A percentile compares a stretch with the other conserved stretches of the same genome.
Evolutionary conservation across 2,329 filamentous ascomycete species (phyloP).

Genomic region (Ceratocystiopsis sp.): DNA sequence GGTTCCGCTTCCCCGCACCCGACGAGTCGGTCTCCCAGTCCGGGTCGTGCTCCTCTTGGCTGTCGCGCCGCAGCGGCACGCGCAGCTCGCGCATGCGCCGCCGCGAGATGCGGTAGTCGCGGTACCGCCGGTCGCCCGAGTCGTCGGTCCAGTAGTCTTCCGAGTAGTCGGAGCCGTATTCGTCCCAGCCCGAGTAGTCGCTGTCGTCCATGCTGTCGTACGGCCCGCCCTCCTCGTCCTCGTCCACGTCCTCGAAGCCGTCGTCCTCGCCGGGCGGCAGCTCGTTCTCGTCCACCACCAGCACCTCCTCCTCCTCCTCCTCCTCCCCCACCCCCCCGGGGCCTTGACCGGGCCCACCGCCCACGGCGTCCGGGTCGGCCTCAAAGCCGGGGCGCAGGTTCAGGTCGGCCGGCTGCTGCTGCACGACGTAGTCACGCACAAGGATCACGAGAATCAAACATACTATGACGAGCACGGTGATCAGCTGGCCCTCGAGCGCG

Average conservation of each 20-base stretch:
- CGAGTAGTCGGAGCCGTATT: too few relatives aligned
- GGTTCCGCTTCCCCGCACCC: too few relatives aligned
- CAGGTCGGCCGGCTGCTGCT: constrained; percentile 74
- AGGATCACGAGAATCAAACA: constrained; percentile 95
- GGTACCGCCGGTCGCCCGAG: too few relatives aligned
- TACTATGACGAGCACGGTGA: constrained; percentile 79
- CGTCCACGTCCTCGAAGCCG: background rate
- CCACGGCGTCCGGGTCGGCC: constrained; percentile 9
- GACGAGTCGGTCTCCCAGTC: constrained; percentile 4
- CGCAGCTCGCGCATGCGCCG: too few relatives aligned
- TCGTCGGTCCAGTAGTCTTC: too few relatives aligned
- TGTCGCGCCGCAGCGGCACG: too few relatives aligned
- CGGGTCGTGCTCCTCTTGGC: too few relatives aligned
- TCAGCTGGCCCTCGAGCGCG: constrained; percentile 80
- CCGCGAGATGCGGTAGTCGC: too few relatives aligned
- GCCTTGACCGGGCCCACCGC: background rate
- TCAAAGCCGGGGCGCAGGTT: constrained; percentile 59
- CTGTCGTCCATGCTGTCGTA: background rate
- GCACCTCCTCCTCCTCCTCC: background rate
- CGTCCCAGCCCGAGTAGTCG: background rate
- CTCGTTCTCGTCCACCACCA: too few relatives aligned
- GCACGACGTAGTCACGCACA: constrained; percentile 93
- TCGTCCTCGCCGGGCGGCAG: background rate
- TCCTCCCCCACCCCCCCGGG: background rate
- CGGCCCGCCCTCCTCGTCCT: background rate